Evolutionary conservation across 1,284 basidiomycete species (phyloP).

Genomic region (Leccinum griseonigrum): DNA sequence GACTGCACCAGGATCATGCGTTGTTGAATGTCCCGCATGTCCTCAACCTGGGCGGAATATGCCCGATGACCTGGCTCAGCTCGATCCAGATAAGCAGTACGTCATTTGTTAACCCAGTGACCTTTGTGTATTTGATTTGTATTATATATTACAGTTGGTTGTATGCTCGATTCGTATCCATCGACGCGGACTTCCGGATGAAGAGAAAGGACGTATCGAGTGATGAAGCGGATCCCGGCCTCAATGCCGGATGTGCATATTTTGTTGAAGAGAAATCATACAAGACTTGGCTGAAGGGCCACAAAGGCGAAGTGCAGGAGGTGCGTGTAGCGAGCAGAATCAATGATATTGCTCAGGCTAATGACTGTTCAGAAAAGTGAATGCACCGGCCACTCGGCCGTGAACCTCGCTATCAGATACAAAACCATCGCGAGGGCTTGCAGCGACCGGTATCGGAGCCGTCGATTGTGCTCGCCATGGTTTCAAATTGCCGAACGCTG

Average conservation of each 20-base stretch:
- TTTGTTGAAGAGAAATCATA: background rate
- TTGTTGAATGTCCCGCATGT: background rate
- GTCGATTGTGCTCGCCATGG: background rate
- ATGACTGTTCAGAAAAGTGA: background rate
- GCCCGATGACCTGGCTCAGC: background rate
- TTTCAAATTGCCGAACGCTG: background rate
- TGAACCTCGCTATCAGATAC: background rate
- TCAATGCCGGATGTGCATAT: background rate
- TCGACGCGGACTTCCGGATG: background rate
- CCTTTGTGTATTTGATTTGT: no score
- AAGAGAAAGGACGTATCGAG: background rate
- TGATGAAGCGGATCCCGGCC: background rate
- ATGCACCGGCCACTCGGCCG: background rate
- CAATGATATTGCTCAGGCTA: background rate
- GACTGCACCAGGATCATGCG: background rate
- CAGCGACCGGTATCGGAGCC: background rate
- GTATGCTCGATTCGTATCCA: background rate
- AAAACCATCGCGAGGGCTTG: background rate
- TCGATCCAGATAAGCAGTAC: background rate
- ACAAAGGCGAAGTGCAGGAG: background rate
- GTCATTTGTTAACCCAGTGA: background rate
- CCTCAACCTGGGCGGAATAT: background rate
- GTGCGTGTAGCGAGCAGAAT: background rate
- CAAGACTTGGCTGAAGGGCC: background rate
- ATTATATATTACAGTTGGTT: background rate